These are phyloP conservation scores for Pseudozyma hubeiensis DNA, from an alignment of 1,284 basidiomycete species.

Conservation along the genomic window DNA sequence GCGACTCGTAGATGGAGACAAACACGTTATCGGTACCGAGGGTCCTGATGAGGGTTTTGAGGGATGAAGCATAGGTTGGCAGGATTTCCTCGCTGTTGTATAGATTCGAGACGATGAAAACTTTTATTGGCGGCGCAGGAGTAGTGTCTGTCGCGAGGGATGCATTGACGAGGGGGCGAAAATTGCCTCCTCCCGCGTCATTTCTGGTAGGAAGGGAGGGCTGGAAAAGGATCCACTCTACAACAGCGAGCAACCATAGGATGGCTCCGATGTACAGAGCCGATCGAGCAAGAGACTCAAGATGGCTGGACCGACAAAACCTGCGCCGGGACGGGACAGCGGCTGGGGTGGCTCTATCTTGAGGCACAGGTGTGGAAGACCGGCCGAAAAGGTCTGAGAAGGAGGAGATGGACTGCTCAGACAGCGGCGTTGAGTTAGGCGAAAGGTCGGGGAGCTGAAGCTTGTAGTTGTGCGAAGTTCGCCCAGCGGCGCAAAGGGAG, in stretches of 20 bases:
- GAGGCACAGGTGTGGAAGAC: not conserved
- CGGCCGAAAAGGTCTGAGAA: conserved; percentile 1
- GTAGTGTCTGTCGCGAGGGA: not conserved
- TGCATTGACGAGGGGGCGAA: conserved; percentile 3
- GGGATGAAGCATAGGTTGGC: conserved; percentile 42
- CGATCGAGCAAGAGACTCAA: conserved; percentile 7
- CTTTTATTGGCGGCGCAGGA: conserved; percentile 17
- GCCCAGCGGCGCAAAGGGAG: conserved; percentile 13
- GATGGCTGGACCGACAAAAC: conserved; percentile 7
- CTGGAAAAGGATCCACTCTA: conserved; percentile 33
- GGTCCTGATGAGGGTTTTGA: conserved; percentile 38
- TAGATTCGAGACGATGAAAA: conserved; percentile 58
- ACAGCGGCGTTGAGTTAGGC: conserved; percentile 2
- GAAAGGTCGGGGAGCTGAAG: conserved; percentile 15
- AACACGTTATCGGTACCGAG: conserved; percentile 73
- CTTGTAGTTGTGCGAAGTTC: conserved; percentile 8
- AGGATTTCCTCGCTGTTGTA: conserved; percentile 58
- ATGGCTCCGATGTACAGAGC: conserved; percentile 24
- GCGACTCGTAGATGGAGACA: conserved; percentile 75
- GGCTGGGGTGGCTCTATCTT: not conserved
- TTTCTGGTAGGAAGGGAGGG: conserved; percentile 2
- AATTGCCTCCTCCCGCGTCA: conserved; percentile 7
- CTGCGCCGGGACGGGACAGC: not conserved
- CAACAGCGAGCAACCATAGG: conserved; percentile 31
- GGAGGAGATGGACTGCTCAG: conserved; percentile 5